Evolutionary conservation across 208 protist genomes (phyloP), one percentile per base, ranked within the genome.

Genomic region (Vickermania ingenoplastis): DNA sequence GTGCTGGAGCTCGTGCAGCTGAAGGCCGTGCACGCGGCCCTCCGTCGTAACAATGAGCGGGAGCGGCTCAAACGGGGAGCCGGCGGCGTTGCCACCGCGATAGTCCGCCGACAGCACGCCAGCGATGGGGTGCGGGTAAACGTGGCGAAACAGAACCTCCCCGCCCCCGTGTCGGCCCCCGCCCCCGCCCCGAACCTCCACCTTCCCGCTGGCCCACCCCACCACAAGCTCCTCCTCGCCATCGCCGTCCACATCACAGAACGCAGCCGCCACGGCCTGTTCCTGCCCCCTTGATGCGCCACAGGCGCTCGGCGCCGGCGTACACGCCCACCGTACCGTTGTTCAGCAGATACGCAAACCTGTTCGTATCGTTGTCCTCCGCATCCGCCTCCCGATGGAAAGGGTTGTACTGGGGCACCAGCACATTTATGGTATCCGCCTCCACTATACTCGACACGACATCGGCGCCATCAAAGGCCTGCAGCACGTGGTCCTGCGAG

Each of bases 261-360:
- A 90, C 25, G 70, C 79, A 25, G 96, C 83, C 1, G 83, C 77
- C 2, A 87, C 79, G 1, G 95, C 89, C 26, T 66, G n/a, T 62
- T 23, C 81, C 67, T 45, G 89, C 89, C 21, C 77, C 86, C 57
- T 97, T 97, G 23, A 85, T 71, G 30, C 89, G 81, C 92, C 92
- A 97, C 25, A 92, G 29, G 17, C 91, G 80, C 64, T 85, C 86
- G 2, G 51, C 64, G 2, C 67, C 41, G 50, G 91, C 62, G 73
- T 97, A 98, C 5, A 97, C 71, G 51, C 96, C 96, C 13, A 98
- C 74, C 0, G 88, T 97, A 53, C 93, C 93, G 67, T 97, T 97
- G 41, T 72, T 75, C 1, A 97, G 75, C 27, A 90, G 69, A 58
- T 96, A 98, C 7, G 76, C 95, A 63, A 96, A 98, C 30, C 71